Percentiles rank a stretch among this genome's conserved stretches.
phyloP scores from a whole-genome alignment of 2,329 filamentous ascomycete species.

The Aureobasidium sp. region DNA sequence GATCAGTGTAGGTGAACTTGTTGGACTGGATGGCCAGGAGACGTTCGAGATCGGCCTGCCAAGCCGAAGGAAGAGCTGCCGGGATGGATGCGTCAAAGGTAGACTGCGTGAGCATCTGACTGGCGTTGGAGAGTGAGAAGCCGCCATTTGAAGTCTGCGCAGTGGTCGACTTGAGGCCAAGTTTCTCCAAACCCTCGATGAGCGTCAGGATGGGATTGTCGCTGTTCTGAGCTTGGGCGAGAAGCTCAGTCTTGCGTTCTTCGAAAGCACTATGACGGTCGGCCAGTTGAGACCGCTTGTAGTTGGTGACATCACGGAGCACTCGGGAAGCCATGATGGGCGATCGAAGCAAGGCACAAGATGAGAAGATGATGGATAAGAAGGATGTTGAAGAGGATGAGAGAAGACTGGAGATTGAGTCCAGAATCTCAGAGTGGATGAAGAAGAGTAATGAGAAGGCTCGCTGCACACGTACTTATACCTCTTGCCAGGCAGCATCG shows the following conservation, averaged over 20 bases:
- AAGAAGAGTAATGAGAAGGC: background rate
- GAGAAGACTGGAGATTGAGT: slow-evolving; percentile 1
- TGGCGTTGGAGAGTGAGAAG: slow-evolving; percentile 8
- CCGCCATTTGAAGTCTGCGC: background rate
- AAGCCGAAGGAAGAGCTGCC: slow-evolving; percentile 2
- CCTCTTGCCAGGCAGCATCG: background rate
- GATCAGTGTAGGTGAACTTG: slow-evolving; percentile 36
- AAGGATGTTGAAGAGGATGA: background rate
- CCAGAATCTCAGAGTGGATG: background rate
- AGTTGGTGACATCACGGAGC: slow-evolving; percentile 14
- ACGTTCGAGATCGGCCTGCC: slow-evolving; percentile 23
- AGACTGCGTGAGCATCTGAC: slow-evolving; percentile 11
- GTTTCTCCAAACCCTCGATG: slow-evolving; percentile 12
- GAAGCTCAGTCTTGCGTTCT: background rate
- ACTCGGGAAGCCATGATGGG: slow-evolving; percentile 14
- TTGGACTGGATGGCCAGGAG: slow-evolving; percentile 34
- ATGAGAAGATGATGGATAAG: background rate
- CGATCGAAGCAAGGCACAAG: background rate
- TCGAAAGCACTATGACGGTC: slow-evolving; percentile 7
- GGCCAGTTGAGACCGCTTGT: slow-evolving; percentile 12
- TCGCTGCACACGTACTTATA: slow-evolving; percentile 1
- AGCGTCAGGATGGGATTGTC: background rate
- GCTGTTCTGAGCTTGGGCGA: background rate
- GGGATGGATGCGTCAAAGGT: slow-evolving; percentile 13
- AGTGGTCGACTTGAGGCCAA: slow-evolving; percentile 10